Base-by-base conservation (phyloP, 768 basidiomycete genomes). In the Hypholoma sublateritium region DNA sequence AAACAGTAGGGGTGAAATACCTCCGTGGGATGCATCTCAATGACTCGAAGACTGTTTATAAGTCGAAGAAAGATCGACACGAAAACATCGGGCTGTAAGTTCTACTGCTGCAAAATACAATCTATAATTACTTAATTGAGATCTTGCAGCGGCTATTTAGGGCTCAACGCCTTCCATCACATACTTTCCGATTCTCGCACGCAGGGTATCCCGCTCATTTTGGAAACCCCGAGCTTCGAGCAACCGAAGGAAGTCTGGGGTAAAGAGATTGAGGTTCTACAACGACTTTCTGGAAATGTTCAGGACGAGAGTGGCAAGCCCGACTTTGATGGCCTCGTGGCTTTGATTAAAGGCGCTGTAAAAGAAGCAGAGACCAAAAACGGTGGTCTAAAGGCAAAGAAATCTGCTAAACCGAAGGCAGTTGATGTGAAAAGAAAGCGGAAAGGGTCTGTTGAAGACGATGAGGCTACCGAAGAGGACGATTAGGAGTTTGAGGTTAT, bases 21-120 rank as follows among this genome's bases (percentile, higher is more conserved):
- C 82, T 95, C 14, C 79, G 84, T 3, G 93, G 87, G 1, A 88
- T 94, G 82, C 93, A 95, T 64, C 67, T 94, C 44, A 95, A 95
- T 66, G 93, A 94, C 67, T 89, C 89, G 12, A 91, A 91, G 68
- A 80, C 79, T 8, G 75, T 72, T 1, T 75, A 83, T 12, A 80
- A 77, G 3, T 86, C 87, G 12, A 86, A 80, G 62, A 86, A 83
- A 61, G 93, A 95, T 63, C 72, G 90, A 37, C 93, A 95, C 62
- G 86, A 93, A 69, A 94, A 92, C 59, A 86, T 95, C 36, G 93
- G 93, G 19, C 68, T 90, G 88, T 91, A 65, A 59, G 88, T 79
- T 5, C 17, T 24, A 19, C 22, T 17, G 34, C 32, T 12, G 32
- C 39, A 17, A 42, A 13, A 34, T 43, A 8, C 35, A 44, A 14